Evolutionary conservation across 2,329 filamentous ascomycete genomes (phyloP), one percentile per base, ranked within the genome.

Genomic region (Fusarium sp.): DNA sequence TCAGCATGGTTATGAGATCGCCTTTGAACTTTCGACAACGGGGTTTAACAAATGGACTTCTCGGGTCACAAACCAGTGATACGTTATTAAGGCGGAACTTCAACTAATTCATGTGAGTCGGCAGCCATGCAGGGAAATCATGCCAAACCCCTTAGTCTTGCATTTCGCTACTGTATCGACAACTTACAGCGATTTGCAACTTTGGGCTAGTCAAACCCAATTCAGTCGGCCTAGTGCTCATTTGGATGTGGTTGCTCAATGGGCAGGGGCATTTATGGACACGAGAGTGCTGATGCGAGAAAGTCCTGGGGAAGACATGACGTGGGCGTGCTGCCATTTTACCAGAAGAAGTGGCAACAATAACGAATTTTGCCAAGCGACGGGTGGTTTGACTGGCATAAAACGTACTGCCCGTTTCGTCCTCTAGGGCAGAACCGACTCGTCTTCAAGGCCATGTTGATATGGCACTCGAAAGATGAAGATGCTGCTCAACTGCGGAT

Each of bases 101-200:
- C 38, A 51, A 49, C 59, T 51, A 47, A 75, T 77, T 77, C 76
- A 77, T 77, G 76, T 77, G 76, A 77, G 76, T 62, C 56, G 68
- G 56, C 60, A 70, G 63, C 56, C 62, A 77, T 77, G 76, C 74
- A 77, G 65, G 72, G 69, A 65, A 69, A 70, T 32, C 64, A 73
- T 74, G 72, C 71, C 73, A 72, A 69, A 56, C 59, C 59, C 34
- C 60, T 51, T 67, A 67, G 69, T 66, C 56, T 58, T 68, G 57
- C 70, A 65, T 71, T 51, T 54, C 40, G 49, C 51, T 60, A 51
- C 57, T 51, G 53, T 55, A 57, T 36, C 30, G 55, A 60, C 44
- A 51, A 30, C 56, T 59, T 59, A 54, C 65, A 70, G 48, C 34
- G 43, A 44, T 47, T 61, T 49, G 48, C 67, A 58, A 57, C 45